Evolutionary conservation across 176 grass and related monocot genomes (phyloP).

Genomic region (Alloteropsis semialata): DNA sequence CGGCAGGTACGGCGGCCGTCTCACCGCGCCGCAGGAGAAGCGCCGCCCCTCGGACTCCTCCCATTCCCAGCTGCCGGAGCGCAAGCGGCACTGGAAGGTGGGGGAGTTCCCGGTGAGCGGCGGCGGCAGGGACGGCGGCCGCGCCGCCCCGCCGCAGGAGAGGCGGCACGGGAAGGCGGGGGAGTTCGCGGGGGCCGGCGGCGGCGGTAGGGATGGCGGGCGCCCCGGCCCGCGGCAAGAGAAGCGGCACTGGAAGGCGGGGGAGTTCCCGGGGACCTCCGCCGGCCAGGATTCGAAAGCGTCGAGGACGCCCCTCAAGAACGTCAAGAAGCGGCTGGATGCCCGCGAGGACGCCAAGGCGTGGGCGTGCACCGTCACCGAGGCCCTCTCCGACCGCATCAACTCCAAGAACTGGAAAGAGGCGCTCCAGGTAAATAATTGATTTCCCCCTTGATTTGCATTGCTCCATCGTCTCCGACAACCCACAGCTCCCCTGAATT

Average conservation of each 20-base stretch:
- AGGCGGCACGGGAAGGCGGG: conserved; percentile 56
- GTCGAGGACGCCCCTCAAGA: conserved; percentile 50
- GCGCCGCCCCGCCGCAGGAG: background rate
- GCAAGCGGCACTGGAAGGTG: conserved; percentile 62
- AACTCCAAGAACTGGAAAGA: conserved; percentile 55
- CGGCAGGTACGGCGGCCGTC: background rate
- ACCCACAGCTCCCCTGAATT: background rate
- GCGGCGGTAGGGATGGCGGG: background rate
- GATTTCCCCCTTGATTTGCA: background rate
- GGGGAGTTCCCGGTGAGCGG: conserved; percentile 44
- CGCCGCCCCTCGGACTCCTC: conserved; percentile 23
- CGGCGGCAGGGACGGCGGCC: background rate
- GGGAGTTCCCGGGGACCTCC: conserved; percentile 42
- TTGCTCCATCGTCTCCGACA: background rate
- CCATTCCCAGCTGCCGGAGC: background rate
- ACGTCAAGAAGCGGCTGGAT: conserved; percentile 71
- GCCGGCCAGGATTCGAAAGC: background rate
- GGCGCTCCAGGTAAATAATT: conserved; percentile 55
- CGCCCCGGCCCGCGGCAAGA: background rate
- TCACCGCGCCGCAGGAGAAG: background rate
- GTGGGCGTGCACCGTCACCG: conserved; percentile 90
- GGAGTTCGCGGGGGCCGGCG: conserved; percentile 1
- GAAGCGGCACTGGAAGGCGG: conserved; percentile 65
- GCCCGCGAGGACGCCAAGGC: conserved; percentile 52
- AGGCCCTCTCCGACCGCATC: conserved; percentile 67